Conservation (phyloP, 2,329 filamentous ascomycete species). For the Fonsecaea monophora region DNA sequence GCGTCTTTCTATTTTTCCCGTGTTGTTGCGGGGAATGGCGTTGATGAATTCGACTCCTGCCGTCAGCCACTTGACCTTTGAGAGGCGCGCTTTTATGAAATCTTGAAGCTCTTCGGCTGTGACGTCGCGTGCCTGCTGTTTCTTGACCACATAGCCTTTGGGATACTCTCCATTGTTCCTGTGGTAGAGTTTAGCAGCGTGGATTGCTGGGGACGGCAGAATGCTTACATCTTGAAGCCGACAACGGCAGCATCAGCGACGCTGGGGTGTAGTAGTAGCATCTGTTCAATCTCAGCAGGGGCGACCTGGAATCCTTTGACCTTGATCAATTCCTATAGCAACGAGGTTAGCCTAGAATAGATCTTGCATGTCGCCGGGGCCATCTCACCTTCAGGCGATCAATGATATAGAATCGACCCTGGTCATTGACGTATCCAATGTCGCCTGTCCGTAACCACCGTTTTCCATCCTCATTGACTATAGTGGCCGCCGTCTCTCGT, state of each 20-base stretch:
- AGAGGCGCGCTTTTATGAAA: constrained; percentile 53
- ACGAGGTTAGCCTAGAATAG: neutral
- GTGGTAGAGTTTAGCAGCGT: neutral
- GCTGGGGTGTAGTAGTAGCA: constrained; percentile 49
- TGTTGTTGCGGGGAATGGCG: constrained; percentile 54
- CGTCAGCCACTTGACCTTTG: constrained; percentile 53
- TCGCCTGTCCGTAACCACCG: constrained; percentile 49
- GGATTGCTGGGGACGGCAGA: neutral
- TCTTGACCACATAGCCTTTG: constrained; percentile 42
- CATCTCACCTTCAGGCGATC: constrained; percentile 65
- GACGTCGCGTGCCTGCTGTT: constrained; percentile 37
- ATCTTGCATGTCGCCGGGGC: neutral
- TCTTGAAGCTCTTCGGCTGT: constrained; percentile 45
- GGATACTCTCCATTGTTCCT: constrained; percentile 9
- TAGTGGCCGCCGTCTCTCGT: constrained; percentile 38
- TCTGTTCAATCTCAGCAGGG: constrained; percentile 64
- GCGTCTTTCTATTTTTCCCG: constrained; percentile 47
- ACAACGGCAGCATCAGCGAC: constrained; percentile 64
- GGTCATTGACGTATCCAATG: constrained; percentile 43
- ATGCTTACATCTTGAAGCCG: constrained; percentile 43
- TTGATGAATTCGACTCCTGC: constrained; percentile 56
- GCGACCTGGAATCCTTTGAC: constrained; percentile 70
- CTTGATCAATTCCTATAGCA: constrained; percentile 55
- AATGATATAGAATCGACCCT: constrained; percentile 78
- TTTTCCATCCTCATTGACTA: constrained; percentile 54